Evolutionary conservation across 441 rosid species (phyloP), one percentile per base, ranked within the genome.

Genomic region (Brassica balearica): DNA sequence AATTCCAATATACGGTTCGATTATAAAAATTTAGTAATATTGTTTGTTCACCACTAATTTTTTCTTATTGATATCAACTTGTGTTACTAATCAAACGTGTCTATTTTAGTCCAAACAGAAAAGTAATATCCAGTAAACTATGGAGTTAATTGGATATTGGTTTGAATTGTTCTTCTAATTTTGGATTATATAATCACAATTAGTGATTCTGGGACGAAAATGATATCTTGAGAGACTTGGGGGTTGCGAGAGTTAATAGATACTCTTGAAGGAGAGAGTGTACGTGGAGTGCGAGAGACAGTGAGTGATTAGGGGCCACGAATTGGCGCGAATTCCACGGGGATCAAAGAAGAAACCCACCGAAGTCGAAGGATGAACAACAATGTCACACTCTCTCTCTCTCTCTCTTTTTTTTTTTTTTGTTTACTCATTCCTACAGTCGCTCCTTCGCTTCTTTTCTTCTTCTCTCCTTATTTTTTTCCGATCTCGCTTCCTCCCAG

Each of bases 281-380:
- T 71, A 55, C 74, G 74, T 69, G 75, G 80, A n/a, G 41, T 69
- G 69, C 65, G 15, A 70, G 71, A 17, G 68, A 61, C 32, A 73
- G 36, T 23, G 78, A 73, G 29, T 62, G 85, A 88, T 81, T 86
- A 79, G 85, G 56, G 81, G 82, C 92, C 97, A 92, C 91, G 71
- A 87, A 89, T 91, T 89, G 94, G 95, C 93, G 93, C 99, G 96
- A 87, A 86, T 86, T 72, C 81, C 71, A 82, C 55, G 94, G 95
- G 71, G 77, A 29, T 70, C 78, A 68, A 58, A 58, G 63, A 78
- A 22, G 64, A 59, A 60, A 68, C 56, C 36, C 43, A 68, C 87
- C 96, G 89, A 87, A 75, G 1, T 58, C 62, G 6, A 51, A n/a
- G 56, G 56, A 51, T n/a, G 19, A 51, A 74, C 84, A 83, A 85